Percentiles rank a stretch among this genome's conserved stretches.
Conservation (phyloP, 306 rosid genomes). For the Quercus parvula region DNA sequence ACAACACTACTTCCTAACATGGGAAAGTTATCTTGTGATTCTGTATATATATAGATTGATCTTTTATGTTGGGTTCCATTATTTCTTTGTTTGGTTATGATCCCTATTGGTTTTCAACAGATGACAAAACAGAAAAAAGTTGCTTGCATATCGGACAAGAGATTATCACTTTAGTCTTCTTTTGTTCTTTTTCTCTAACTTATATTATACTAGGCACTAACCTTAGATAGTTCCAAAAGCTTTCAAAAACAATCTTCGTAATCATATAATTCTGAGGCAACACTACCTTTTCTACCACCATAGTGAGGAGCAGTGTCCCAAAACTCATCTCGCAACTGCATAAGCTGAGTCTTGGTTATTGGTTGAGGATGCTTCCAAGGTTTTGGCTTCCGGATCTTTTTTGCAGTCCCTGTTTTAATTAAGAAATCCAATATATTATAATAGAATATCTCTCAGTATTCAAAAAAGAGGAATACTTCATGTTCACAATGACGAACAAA, state of each 20-base stretch:
- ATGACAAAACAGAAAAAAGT: not conserved
- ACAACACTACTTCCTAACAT: too few species aligned
- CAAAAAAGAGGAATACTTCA: too few species aligned
- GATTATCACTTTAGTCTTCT: not conserved
- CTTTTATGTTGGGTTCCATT: not conserved
- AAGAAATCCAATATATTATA: slow-evolving; percentile 5
- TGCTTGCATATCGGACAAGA: not conserved
- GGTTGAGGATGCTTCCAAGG: slow-evolving; percentile 99
- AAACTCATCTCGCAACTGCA: slow-evolving; percentile 90
- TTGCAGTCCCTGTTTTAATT: slow-evolving; percentile 54
- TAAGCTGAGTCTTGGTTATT: slow-evolving; percentile 80
- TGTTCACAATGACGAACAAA: too few species aligned
- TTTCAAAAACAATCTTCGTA: not conserved
- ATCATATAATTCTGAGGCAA: not conserved
- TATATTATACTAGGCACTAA: slow-evolving; percentile 8
- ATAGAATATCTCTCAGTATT: slow-evolving; percentile 12
- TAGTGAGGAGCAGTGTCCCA: slow-evolving; percentile 99
- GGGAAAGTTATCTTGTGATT: too few species aligned
- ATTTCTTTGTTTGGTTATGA: not conserved
- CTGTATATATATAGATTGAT: not conserved
- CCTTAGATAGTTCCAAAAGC: slow-evolving; percentile 1
- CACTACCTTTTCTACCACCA: slow-evolving; percentile 92
- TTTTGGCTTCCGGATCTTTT: slow-evolving; percentile 89
- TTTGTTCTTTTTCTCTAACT: not conserved
- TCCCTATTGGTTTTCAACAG: not conserved